Conservation (phyloP, 106 monocot species). For the Narthecium ossifragum region DNA sequence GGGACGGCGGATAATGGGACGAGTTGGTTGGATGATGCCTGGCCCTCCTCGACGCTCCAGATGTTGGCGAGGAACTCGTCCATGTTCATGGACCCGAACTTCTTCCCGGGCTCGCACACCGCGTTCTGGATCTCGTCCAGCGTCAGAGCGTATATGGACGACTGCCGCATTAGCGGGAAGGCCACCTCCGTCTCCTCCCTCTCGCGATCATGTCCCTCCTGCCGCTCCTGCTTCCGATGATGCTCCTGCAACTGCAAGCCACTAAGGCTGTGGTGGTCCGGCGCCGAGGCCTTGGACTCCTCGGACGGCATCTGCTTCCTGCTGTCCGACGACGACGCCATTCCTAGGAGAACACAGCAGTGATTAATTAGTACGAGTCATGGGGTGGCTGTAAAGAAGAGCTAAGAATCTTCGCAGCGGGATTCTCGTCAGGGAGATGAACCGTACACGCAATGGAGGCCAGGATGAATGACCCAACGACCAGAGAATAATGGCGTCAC, state of each 20-base stretch:
- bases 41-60: slow-evolving; percentile 20
- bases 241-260: neutral
- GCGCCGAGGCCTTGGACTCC: neutral
- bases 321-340: neutral
- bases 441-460: too few species aligned
- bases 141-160: slow-evolving; percentile 25
- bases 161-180: neutral
- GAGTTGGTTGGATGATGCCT: neutral
- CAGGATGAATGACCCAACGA: too few species aligned
- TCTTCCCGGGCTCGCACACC: slow-evolving; percentile 15
- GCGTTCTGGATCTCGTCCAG: slow-evolving; percentile 34
- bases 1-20: neutral
- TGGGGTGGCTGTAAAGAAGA: too few species aligned
- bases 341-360: too few species aligned
- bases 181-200: neutral
- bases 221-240: neutral
- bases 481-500: too few species aligned
- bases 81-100: slow-evolving; percentile 42
- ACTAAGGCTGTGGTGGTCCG: neutral
- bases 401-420: too few species aligned
- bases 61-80: slow-evolving; percentile 35
- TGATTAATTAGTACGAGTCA: too few species aligned
- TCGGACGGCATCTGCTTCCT: neutral
- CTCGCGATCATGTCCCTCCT: neutral
- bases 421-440: too few species aligned